Evolutionary conservation across 1,284 basidiomycete species (phyloP).

Genomic region (Apiotrichum mycotoxinovorans): DNA sequence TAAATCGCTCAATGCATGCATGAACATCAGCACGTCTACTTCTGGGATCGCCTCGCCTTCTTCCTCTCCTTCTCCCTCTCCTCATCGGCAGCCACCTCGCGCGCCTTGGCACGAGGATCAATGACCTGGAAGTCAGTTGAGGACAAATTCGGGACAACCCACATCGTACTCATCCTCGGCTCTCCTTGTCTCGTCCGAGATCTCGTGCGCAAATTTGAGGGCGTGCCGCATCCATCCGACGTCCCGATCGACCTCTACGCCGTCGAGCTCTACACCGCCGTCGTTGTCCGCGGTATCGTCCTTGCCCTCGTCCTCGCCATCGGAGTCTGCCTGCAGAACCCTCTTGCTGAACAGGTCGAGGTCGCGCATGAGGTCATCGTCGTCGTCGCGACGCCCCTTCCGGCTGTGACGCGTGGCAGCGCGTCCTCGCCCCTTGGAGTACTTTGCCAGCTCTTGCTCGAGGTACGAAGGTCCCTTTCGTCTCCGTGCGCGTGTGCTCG

Average conservation of each 20-base stretch:
- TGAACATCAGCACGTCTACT: background rate
- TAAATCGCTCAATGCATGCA: background rate
- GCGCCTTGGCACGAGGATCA: slow-evolving; percentile 48
- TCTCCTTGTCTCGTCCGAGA: slow-evolving; percentile 63
- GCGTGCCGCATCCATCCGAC: slow-evolving; percentile 71
- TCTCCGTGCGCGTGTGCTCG: slow-evolving; percentile 27
- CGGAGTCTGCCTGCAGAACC: slow-evolving; percentile 51
- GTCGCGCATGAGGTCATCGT: slow-evolving; percentile 65
- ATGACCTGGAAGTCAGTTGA: slow-evolving; percentile 41
- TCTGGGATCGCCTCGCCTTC: background rate
- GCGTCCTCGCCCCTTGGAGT: slow-evolving; percentile 62
- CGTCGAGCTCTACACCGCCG: slow-evolving; percentile 34
- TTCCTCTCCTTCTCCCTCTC: slow-evolving; percentile 13
- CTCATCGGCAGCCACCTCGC: slow-evolving; percentile 32
- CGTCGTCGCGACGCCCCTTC: slow-evolving; percentile 58
- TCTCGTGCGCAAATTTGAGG: slow-evolving; percentile 73
- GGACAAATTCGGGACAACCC: slow-evolving; percentile 37
- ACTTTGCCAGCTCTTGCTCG: slow-evolving; percentile 74
- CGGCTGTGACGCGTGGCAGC: slow-evolving; percentile 59
- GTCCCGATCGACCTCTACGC: slow-evolving; percentile 75
- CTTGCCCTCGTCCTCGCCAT: slow-evolving; percentile 23
- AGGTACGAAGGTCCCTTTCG: slow-evolving; percentile 63
- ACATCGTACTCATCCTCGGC: slow-evolving; percentile 88
- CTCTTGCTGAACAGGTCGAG: slow-evolving; percentile 69
- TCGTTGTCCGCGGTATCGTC: slow-evolving; percentile 37